Conservation (phyloP, 75 land plant genomes). For the Chamaecyparis obtusa region DNA sequence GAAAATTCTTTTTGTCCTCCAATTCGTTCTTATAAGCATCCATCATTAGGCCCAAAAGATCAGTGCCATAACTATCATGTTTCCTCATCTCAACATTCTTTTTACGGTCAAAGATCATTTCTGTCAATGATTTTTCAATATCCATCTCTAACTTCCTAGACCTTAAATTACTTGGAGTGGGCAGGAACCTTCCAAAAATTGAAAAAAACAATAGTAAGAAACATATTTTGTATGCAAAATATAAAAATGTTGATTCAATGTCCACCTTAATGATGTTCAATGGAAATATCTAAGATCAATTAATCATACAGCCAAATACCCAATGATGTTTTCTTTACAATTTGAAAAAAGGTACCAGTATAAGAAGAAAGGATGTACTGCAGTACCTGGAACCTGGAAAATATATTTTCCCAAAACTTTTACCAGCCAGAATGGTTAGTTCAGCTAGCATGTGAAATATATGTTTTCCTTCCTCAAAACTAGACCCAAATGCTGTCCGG, state of each 20-base stretch:
- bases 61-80: neutral
- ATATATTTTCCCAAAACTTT: neutral
- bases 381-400: constrained; percentile 17
- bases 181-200: constrained; percentile 11
- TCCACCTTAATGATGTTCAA: too few relatives aligned
- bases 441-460: constrained; percentile 31
- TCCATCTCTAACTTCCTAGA: constrained; percentile 14
- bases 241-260: too few relatives aligned
- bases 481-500: constrained; percentile 48
- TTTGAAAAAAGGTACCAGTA: too few relatives aligned
- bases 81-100: neutral
- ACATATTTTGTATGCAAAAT: too few relatives aligned
- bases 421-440: constrained; percentile 1
- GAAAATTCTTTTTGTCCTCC: neutral
- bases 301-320: too few relatives aligned
- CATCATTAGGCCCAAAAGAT: constrained; percentile 14
- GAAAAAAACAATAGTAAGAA: neutral
- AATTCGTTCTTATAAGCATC: neutral
- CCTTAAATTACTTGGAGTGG: constrained; percentile 16
- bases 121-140: constrained; percentile 3
- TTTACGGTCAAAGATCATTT: constrained; percentile 21
- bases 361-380: too few relatives aligned
- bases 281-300: too few relatives aligned
- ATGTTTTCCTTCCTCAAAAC: constrained; percentile 39
- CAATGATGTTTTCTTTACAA: too few relatives aligned